A percentile compares a stretch with the other conserved stretches of the same genome.
Evolutionary conservation across 192 early-diverging fungal species (phyloP).

Genomic region (Dispira simplex): DNA sequence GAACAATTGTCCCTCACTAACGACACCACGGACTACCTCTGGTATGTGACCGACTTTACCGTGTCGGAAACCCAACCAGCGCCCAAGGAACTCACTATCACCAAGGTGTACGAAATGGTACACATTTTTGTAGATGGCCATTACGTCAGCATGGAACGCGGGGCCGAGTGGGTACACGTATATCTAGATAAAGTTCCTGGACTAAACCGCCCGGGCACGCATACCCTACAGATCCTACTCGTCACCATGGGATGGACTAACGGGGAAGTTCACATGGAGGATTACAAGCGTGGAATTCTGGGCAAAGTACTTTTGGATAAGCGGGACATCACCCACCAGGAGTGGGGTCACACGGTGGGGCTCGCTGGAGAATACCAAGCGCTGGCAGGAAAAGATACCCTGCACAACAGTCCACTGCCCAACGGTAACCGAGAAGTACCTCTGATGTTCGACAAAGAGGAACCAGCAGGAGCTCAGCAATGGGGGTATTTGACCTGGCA

Average conservation of each 20-base stretch:
- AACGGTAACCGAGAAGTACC: background rate
- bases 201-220: background rate
- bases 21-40: conserved; percentile 25
- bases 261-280: conserved; percentile 21
- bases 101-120: conserved; percentile 22
- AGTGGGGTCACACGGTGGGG: conserved; percentile 17
- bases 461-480: background rate
- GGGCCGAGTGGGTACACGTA: background rate
- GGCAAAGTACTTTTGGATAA: conserved; percentile 19
- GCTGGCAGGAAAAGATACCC: background rate
- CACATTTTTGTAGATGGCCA: conserved; percentile 16
- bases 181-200: background rate
- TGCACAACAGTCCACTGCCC: no score
- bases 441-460: background rate
- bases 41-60: conserved; percentile 20
- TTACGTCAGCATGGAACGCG: conserved; percentile 15
- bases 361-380: conserved; percentile 14
- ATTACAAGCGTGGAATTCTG: conserved; percentile 20
- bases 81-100: conserved; percentile 14
- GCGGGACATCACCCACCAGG: conserved; percentile 18
- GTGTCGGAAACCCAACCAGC: conserved; percentile 12
- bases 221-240: conserved; percentile 17
- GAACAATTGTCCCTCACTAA: conserved; percentile 23
- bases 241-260: conserved; percentile 29
- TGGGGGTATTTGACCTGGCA: conserved; percentile 2